These are phyloP conservation scores for Suillus clintonianus DNA, from an alignment of 768 basidiomycete species.

Conservation along the genomic window DNA sequence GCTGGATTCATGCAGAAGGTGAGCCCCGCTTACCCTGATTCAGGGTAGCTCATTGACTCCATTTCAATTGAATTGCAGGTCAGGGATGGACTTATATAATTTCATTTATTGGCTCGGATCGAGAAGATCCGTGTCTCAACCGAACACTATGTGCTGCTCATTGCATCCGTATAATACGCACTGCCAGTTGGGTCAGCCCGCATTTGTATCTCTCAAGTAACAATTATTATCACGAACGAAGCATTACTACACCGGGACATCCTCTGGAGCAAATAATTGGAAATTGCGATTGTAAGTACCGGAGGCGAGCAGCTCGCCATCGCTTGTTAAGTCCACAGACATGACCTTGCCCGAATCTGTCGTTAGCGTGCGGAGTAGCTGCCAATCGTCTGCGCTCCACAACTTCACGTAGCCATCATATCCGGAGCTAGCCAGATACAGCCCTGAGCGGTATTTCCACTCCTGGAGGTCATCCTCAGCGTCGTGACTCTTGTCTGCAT, in stretches of 20 bases:
- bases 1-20: slow-evolving; percentile 94
- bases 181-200: not conserved
- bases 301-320: slow-evolving; percentile 81
- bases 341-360: slow-evolving; percentile 99
- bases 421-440: slow-evolving; percentile 91
- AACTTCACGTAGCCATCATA: slow-evolving; percentile 95
- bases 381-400: slow-evolving; percentile 99
- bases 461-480: slow-evolving; percentile 47
- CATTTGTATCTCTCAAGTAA: slow-evolving; percentile 32
- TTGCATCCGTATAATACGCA: not conserved
- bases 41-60: slow-evolving; percentile 20
- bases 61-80: slow-evolving; percentile 27
- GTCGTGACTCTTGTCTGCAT: slow-evolving; percentile 30
- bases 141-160: not conserved
- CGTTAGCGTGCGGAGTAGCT: slow-evolving; percentile 80
- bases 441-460: slow-evolving; percentile 80
- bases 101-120: slow-evolving; percentile 18
- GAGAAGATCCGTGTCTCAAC: not conserved
- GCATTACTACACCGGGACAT: slow-evolving; percentile 35
- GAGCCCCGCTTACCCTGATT: slow-evolving; percentile 26
- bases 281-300: slow-evolving; percentile 95
- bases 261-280: slow-evolving; percentile 88
- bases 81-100: slow-evolving; percentile 44
- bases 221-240: slow-evolving; percentile 22
- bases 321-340: slow-evolving; percentile 89